Conservation (phyloP, 2,329 filamentous ascomycete genomes). For the Boeremia exigua region DNA sequence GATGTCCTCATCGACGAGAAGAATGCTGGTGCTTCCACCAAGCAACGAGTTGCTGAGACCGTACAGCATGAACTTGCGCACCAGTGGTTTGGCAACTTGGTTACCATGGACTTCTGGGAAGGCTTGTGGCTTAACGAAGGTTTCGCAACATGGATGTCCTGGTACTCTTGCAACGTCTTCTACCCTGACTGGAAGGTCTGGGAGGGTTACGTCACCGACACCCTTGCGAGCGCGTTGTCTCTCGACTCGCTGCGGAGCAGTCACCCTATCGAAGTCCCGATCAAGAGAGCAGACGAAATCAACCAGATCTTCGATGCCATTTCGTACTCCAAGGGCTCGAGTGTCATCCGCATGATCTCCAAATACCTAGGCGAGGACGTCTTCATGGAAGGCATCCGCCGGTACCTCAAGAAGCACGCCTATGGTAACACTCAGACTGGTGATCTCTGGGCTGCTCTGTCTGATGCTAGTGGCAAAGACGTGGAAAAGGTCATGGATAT, state of each 20-base stretch:
- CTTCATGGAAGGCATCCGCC: constrained; percentile 89
- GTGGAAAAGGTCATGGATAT: constrained; percentile 90
- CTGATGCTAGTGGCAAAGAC: constrained; percentile 87
- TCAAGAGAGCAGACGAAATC: constrained; percentile 93
- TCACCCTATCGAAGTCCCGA: constrained; percentile 94
- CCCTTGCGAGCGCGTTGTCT: constrained; percentile 83
- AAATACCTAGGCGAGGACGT: constrained; percentile 91
- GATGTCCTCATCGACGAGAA: constrained; percentile 92
- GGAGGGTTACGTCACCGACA: constrained; percentile 93
- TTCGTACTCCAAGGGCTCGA: constrained; percentile 96
- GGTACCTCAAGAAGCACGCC: constrained; percentile 95
- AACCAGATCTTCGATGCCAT: constrained; percentile 99
- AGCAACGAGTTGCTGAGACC: constrained; percentile 91
- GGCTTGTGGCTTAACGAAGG: constrained; percentile 95
- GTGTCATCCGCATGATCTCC: constrained; percentile 95
- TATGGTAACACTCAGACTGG: constrained; percentile 92
- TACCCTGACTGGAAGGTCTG: constrained; percentile 99
- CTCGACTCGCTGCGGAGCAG: constrained; percentile 92
- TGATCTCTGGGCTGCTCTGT: constrained; percentile 88
- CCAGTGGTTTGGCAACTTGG: constrained; percentile 97
- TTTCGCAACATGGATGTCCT: constrained; percentile 90
- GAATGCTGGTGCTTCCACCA: constrained; percentile 83
- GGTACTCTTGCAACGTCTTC: constrained; percentile 93
- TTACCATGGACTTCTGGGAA: constrained; percentile 99
- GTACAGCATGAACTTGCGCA: constrained; percentile 97